A percentile compares a stretch with the other conserved stretches of the same genome.
phyloP scores from a whole-genome alignment of 2,329 filamentous ascomycete species.

The Stromatinia cepivora region DNA sequence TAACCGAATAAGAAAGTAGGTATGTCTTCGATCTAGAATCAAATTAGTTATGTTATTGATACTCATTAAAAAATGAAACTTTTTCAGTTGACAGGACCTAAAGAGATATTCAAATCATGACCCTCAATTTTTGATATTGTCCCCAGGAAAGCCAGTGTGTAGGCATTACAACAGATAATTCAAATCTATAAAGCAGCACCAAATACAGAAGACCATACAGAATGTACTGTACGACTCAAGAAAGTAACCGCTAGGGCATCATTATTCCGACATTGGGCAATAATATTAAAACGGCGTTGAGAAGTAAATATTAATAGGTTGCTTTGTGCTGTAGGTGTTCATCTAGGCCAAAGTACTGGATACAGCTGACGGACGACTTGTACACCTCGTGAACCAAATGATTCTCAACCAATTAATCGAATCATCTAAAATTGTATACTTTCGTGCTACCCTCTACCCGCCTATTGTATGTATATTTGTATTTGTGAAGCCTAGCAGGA shows the following conservation, averaged over 20 bases:
- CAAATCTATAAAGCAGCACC: background rate
- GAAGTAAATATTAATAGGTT: conserved; percentile 2
- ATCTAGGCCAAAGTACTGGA: background rate
- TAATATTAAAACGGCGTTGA: conserved; percentile 2
- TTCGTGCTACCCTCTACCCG: conserved; percentile 7
- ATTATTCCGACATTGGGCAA: background rate
- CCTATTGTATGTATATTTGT: background rate
- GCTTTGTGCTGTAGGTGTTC: background rate
- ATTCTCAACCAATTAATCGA: background rate
- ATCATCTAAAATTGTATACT: background rate
- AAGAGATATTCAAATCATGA: background rate
- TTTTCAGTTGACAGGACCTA: no score
- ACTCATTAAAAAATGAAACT: background rate
- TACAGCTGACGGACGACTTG: conserved; percentile 6
- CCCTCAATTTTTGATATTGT: background rate
- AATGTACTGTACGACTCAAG: conserved; percentile 7
- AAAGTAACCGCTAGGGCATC: conserved; percentile 14
- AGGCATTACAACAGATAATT: background rate
- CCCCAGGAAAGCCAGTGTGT: background rate
- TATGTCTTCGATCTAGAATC: conserved; percentile 8
- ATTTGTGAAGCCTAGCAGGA: background rate
- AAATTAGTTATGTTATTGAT: background rate
- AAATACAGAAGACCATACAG: background rate
- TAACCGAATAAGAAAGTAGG: background rate
- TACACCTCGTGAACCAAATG: background rate